A percentile compares a stretch with the other conserved stretches of the same genome.
phyloP scores from a whole-genome alignment of 805 yeast species.

The Candida khao-thaluensis region DNA sequence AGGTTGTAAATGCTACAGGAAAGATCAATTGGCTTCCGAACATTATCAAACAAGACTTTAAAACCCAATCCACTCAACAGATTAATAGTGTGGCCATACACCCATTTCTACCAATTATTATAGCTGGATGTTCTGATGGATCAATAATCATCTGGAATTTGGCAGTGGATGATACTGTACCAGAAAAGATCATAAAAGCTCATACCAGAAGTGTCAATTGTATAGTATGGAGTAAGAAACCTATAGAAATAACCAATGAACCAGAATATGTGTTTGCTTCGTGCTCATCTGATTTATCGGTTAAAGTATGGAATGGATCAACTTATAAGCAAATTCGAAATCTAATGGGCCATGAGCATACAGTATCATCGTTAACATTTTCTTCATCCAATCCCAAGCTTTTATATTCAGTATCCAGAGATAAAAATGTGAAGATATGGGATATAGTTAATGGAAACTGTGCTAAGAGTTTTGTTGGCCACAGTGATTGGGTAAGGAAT shows the following conservation, averaged over 20 bases:
- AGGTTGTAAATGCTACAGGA: slow-evolving; percentile 10
- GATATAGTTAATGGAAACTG: slow-evolving; percentile 69
- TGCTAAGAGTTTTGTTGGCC: slow-evolving; percentile 65
- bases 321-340: slow-evolving; percentile 55
- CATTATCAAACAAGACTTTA: slow-evolving; percentile 40
- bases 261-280: slow-evolving; percentile 42
- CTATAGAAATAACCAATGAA: slow-evolving; percentile 28
- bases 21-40: slow-evolving; percentile 65
- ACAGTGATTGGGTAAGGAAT: slow-evolving; percentile 84
- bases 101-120: slow-evolving; percentile 65
- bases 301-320: slow-evolving; percentile 72
- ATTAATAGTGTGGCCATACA: slow-evolving; percentile 69
- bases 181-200: slow-evolving; percentile 64
- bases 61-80: slow-evolving; percentile 54
- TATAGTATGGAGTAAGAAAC: slow-evolving; percentile 49
- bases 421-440: slow-evolving; percentile 61
- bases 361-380: slow-evolving; percentile 65
- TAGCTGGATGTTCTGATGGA: slow-evolving; percentile 73
- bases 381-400: slow-evolving; percentile 44
- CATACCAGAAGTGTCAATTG: slow-evolving; percentile 71
- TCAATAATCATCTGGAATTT: slow-evolving; percentile 69
- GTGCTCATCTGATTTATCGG: slow-evolving; percentile 51
- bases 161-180: slow-evolving; percentile 50
- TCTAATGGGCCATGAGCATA: slow-evolving; percentile 83
- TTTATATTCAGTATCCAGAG: slow-evolving; percentile 64